Conservation (phyloP, 2,329 filamentous ascomycete genomes). For the Grosmannia penicillata region DNA sequence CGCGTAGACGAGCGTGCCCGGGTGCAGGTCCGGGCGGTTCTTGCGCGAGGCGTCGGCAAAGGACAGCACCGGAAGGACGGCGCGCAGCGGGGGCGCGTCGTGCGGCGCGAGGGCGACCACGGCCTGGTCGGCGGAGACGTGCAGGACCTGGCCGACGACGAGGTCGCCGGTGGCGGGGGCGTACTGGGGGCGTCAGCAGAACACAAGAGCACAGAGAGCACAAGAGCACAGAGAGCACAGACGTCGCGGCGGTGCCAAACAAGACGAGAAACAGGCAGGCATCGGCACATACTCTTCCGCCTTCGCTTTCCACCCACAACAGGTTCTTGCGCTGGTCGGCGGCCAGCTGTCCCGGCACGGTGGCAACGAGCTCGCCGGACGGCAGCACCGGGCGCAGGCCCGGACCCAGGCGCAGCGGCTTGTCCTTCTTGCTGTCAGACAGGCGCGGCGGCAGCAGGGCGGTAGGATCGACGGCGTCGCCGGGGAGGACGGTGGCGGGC, state of each 20-base stretch:
- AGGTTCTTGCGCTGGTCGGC: conserved; percentile 61
- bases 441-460: conserved; percentile 5
- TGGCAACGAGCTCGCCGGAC: conserved; percentile 55
- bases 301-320: conserved; percentile 59
- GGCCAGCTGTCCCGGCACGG: conserved; percentile 51
- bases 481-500: conserved; percentile 57
- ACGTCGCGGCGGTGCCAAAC: not conserved
- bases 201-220: conserved; percentile 8
- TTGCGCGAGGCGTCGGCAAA: conserved; percentile 91
- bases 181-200: conserved; percentile 55
- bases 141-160: conserved; percentile 74
- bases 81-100: conserved; percentile 32
- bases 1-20: conserved; percentile 76
- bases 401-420: conserved; percentile 67
- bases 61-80: conserved; percentile 70
- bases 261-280: conserved; percentile 21
- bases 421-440: conserved; percentile 51
- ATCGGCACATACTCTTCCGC: conserved; percentile 55
- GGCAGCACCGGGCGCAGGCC: conserved; percentile 72
- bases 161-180: conserved; percentile 67
- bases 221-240: not conserved
- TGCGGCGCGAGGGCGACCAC: conserved; percentile 61
- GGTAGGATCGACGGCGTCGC: conserved; percentile 50
- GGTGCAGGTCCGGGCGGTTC: conserved; percentile 62
- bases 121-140: conserved; percentile 62